phyloP scores from a whole-genome alignment of 371 early-diverging fungal genomes.

The Rhizomucor pusillus region DNA sequence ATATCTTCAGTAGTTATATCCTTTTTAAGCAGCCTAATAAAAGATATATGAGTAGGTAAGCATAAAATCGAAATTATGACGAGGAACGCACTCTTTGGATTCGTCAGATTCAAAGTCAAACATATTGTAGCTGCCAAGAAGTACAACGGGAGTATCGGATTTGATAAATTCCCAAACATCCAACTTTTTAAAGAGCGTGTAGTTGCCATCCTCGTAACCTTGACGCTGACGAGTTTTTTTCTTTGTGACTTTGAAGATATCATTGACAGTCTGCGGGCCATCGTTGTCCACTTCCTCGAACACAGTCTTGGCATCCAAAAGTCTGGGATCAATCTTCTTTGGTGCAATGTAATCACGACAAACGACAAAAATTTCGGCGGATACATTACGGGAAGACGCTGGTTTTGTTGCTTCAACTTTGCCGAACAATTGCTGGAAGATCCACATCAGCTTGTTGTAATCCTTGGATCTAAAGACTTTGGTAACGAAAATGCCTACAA shows the following conservation, averaged over 20 bases:
- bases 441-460: constrained; percentile 98
- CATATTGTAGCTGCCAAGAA: constrained; percentile 74
- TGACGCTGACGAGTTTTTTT: constrained; percentile 89
- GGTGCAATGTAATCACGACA: constrained; percentile 95
- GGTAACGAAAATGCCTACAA: constrained; percentile 88
- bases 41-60: background rate
- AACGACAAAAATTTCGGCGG: constrained; percentile 99
- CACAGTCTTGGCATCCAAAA: constrained; percentile 93
- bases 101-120: constrained; percentile 73
- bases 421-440: constrained; percentile 96
- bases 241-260: constrained; percentile 65
- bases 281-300: constrained; percentile 88
- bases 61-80: background rate
- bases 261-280: constrained; percentile 42
- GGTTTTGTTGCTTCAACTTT: constrained; percentile 99
- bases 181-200: constrained; percentile 73
- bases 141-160: constrained; percentile 71
- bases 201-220: constrained; percentile 95
- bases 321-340: constrained; percentile 92
- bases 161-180: constrained; percentile 79
- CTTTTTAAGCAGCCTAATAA: constrained; percentile 54
- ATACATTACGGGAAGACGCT: constrained; percentile 98
- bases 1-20: constrained; percentile 81
- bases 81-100: constrained; percentile 36
- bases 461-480: constrained; percentile 99